phyloP scores from a whole-genome alignment of 805 yeast species.

The Nakazawaea sp. region DNA sequence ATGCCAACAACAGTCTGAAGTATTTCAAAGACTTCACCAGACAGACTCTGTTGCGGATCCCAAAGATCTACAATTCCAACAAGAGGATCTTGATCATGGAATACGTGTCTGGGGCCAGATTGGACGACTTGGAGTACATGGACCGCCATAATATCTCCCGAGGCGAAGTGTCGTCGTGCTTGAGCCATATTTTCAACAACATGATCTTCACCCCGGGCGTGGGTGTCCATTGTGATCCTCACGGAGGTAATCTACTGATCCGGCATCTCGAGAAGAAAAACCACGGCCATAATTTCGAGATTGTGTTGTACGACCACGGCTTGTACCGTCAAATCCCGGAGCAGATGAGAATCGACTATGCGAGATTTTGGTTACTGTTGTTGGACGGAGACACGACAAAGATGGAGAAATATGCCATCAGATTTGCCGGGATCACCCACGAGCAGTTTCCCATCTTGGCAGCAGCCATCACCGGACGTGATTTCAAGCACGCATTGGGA shows the following conservation, averaged over 20 bases:
- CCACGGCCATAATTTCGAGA: conserved; percentile 72
- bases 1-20: conserved; percentile 63
- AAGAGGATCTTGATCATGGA: conserved; percentile 83
- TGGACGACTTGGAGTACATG: conserved; percentile 69
- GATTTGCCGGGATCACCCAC: conserved; percentile 71
- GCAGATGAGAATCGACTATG: conserved; percentile 71
- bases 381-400: conserved; percentile 58
- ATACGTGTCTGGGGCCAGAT: conserved; percentile 70
- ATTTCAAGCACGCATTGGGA: conserved; percentile 65
- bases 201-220: conserved; percentile 95
- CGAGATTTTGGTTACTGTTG: conserved; percentile 88
- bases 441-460: conserved; percentile 80
- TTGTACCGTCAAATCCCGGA: conserved; percentile 79
- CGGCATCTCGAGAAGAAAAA: conserved; percentile 31
- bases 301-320: conserved; percentile 91
- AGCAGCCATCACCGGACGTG: conserved; percentile 93
- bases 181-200: conserved; percentile 84
- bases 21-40: conserved; percentile 53
- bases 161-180: conserved; percentile 73
- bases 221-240: conserved; percentile 96
- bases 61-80: conserved; percentile 59
- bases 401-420: conserved; percentile 70
- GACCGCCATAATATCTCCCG: conserved; percentile 60
- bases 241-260: conserved; percentile 93
- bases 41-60: conserved; percentile 75